phyloP scores from a whole-genome alignment of 805 yeast species.

The Cyberlindnera bimundalis region DNA sequence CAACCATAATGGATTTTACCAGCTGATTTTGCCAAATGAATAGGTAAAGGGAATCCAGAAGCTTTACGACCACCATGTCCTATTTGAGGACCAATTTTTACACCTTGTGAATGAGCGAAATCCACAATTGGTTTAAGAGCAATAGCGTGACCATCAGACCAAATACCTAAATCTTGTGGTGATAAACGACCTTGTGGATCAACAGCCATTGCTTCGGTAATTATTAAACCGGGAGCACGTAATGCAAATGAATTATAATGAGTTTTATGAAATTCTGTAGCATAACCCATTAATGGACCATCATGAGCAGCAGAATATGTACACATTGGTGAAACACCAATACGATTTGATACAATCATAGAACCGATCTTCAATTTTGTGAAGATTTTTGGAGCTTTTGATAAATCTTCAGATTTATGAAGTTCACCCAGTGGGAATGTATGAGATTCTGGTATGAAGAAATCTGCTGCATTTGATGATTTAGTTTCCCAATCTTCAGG shows the following conservation, averaged over 20 bases:
- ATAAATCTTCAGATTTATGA: constrained; percentile 9
- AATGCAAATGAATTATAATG: constrained; percentile 47
- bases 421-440: constrained; percentile 13
- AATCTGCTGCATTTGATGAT: constrained; percentile 2
- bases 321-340: constrained; percentile 58
- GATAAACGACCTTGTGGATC: constrained; percentile 39
- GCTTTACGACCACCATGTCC: constrained; percentile 55
- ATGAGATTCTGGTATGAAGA: constrained; percentile 12
- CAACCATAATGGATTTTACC: constrained; percentile 38
- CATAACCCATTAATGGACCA: constrained; percentile 32
- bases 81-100: constrained; percentile 48
- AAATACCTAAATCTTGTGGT: constrained; percentile 47
- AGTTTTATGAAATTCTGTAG: constrained; percentile 44
- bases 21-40: constrained; percentile 31
- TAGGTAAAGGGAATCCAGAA: constrained; percentile 32
- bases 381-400: constrained; percentile 21
- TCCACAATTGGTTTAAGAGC: constrained; percentile 40
- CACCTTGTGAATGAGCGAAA: constrained; percentile 42
- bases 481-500: constrained; percentile 8
- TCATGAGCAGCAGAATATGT: constrained; percentile 39
- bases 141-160: constrained; percentile 46
- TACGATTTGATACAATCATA: constrained; percentile 40
- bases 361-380: constrained; percentile 20
- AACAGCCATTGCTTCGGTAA: constrained; percentile 46
- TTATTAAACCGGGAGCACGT: constrained; percentile 47